Conservation (phyloP, 768 basidiomycete species). For the Gelatoporia subvermispora region DNA sequence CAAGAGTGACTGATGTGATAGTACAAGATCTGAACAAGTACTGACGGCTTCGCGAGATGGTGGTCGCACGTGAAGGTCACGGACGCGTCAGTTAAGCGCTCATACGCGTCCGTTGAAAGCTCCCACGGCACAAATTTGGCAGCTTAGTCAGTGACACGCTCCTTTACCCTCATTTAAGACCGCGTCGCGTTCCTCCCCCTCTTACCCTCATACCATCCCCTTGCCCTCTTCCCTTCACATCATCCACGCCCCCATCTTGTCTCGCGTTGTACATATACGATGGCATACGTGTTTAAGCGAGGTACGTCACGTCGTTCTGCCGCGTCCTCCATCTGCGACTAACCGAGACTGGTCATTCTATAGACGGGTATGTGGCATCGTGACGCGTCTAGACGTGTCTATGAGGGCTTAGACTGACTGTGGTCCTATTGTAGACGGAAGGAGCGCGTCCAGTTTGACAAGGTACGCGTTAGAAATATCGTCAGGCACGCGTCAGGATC, state of each 20-base stretch:
- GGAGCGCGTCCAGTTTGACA: slow-evolving; percentile 91
- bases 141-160: slow-evolving; percentile 17
- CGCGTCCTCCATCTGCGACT: not conserved
- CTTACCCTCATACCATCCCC: slow-evolving; percentile 24
- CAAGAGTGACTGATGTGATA: not conserved
- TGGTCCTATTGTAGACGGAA: slow-evolving; percentile 53
- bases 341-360: slow-evolving; percentile 7
- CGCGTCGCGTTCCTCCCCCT: slow-evolving; percentile 19
- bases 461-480: slow-evolving; percentile 42
- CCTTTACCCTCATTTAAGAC: slow-evolving; percentile 17
- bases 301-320: slow-evolving; percentile 31
- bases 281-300: slow-evolving; percentile 56
- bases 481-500: not conserved
- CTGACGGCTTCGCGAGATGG: no score
- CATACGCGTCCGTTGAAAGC: slow-evolving; percentile 16
- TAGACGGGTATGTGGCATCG: slow-evolving; percentile 45
- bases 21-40: no score
- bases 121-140: slow-evolving; percentile 4
- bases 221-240: slow-evolving; percentile 8
- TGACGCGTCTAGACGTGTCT: slow-evolving; percentile 21
- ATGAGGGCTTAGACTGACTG: slow-evolving; percentile 10
- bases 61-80: no score
- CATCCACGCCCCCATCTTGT: slow-evolving; percentile 3
- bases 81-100: not conserved
- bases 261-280: slow-evolving; percentile 17